Evolutionary conservation across 208 protist species (phyloP).

Genomic region (Vickermania ingenoplastis): DNA sequence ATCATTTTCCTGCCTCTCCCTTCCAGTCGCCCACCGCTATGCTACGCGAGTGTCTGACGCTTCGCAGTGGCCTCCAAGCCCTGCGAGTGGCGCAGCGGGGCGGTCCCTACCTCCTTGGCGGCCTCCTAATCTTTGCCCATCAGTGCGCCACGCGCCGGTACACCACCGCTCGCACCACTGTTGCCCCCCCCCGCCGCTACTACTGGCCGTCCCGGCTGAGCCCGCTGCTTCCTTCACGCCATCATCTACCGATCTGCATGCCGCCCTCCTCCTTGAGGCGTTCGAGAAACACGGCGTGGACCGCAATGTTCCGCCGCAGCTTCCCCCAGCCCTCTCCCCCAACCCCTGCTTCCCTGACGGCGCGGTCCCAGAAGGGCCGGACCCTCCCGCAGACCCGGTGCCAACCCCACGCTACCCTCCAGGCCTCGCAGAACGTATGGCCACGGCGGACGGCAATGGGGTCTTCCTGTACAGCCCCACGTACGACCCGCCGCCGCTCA

Average conservation of each 20-base stretch:
- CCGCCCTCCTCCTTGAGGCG: constrained; percentile 47
- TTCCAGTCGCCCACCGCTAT: no score
- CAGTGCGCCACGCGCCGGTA: no score
- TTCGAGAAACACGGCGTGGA: constrained; percentile 66
- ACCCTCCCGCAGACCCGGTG: neutral
- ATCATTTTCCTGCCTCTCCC: no score
- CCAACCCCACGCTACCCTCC: neutral
- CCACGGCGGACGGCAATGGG: neutral
- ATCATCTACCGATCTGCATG: constrained; percentile 27
- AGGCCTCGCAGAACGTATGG: neutral
- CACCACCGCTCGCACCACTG: no score
- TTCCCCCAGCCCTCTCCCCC: constrained; percentile 22
- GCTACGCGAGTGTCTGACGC: no score
- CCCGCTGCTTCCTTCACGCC: neutral
- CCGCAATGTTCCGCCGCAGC: constrained; percentile 65
- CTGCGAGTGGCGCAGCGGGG: no score
- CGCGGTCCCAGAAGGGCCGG: neutral
- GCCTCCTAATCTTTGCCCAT: no score
- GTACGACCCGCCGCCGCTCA: constrained; percentile 34
- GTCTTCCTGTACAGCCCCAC: constrained; percentile 23
- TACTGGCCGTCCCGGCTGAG: no score
- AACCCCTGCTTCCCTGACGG: neutral
- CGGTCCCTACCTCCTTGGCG: no score
- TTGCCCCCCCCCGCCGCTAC: no score
- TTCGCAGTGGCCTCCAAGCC: no score